A percentile compares a stretch with the other conserved stretches of the same genome.
Conservation (phyloP, 164 flowering plant genomes). For the Platanus orientalis region DNA sequence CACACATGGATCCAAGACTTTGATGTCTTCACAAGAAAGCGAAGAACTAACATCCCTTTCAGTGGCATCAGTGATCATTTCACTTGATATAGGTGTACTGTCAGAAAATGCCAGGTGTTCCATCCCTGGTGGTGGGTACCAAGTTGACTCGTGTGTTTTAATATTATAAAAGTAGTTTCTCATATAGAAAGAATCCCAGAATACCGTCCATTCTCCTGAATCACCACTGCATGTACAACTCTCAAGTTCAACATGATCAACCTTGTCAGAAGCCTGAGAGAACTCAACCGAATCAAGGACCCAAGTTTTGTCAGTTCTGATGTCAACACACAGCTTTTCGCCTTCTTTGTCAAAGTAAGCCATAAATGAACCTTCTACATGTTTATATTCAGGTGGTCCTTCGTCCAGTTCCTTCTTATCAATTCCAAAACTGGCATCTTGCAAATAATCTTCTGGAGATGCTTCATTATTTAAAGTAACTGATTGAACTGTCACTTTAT, state of each 20-base stretch:
- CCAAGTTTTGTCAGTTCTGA: slow-evolving; percentile 12
- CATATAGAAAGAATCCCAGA: slow-evolving; percentile 65
- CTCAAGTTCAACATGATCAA: slow-evolving; percentile 18
- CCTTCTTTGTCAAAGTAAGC: slow-evolving; percentile 16
- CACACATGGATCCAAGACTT: slow-evolving; percentile 12
- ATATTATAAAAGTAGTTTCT: slow-evolving; percentile 67
- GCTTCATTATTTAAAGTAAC: slow-evolving; percentile 14
- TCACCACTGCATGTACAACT: slow-evolving; percentile 12
- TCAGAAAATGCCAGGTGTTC: slow-evolving; percentile 30
- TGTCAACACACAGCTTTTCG: slow-evolving; percentile 13
- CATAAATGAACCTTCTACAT: slow-evolving; percentile 17
- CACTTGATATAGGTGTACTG: slow-evolving; percentile 13
- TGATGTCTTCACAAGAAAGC: slow-evolving; percentile 6
- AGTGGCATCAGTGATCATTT: slow-evolving; percentile 15
- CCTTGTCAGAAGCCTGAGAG: slow-evolving; percentile 12
- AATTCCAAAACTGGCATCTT: slow-evolving; percentile 19
- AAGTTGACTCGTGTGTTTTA: slow-evolving; percentile 62
- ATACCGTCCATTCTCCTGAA: slow-evolving; percentile 54
- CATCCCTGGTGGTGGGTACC: slow-evolving; percentile 77
- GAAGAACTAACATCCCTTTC: slow-evolving; percentile 18
- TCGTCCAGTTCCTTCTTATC: slow-evolving; percentile 14
- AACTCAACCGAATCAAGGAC: slow-evolving; percentile 15
- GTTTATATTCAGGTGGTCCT: slow-evolving; percentile 11
- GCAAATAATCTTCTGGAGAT: slow-evolving; percentile 20
- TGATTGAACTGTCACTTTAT: slow-evolving; percentile 7